Percentiles rank a stretch among this genome's conserved stretches.
Conservation (phyloP, 1,284 basidiomycete species). For the Sutorius eximius region DNA sequence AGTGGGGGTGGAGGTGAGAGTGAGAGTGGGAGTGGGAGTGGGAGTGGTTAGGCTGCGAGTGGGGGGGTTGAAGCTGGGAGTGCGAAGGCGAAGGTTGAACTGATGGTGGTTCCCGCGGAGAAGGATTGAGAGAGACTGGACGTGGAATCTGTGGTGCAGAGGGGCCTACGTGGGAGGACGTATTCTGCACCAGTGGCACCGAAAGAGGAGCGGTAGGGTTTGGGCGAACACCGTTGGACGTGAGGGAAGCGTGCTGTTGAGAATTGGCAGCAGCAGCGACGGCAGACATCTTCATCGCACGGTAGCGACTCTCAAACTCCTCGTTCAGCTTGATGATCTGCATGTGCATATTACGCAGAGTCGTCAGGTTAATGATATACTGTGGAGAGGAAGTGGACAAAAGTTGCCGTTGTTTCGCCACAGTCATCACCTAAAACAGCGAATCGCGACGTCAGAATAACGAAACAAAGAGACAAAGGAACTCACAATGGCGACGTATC, state of each 20-base stretch:
- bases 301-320: conserved; percentile 36
- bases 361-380: conserved; percentile 47
- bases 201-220: conserved; percentile 4
- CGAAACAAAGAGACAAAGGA: conserved; percentile 17
- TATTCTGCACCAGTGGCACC: conserved; percentile 21
- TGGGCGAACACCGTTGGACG: conserved; percentile 10
- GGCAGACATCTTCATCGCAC: conserved; percentile 19
- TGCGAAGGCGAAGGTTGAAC: conserved; percentile 30
- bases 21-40: conserved; percentile 14
- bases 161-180: conserved; percentile 9
- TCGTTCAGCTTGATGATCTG: conserved; percentile 47
- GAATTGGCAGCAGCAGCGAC: conserved; percentile 9
- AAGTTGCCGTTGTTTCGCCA: conserved; percentile 51
- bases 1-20: conserved; percentile 8
- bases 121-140: conserved; percentile 16
- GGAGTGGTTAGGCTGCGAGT: conserved; percentile 14
- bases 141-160: conserved; percentile 19
- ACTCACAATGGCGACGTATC: conserved; percentile 54
- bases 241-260: conserved; percentile 11
- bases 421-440: conserved; percentile 46
- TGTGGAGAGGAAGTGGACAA: conserved; percentile 46
- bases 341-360: conserved; percentile 47
- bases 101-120: conserved; percentile 18
- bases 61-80: conserved; percentile 16
- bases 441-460: conserved; percentile 7